These are phyloP conservation scores for Clonostachys rosea DNA, from an alignment of 2,329 filamentous ascomycete genomes.

Conservation along the genomic window DNA sequence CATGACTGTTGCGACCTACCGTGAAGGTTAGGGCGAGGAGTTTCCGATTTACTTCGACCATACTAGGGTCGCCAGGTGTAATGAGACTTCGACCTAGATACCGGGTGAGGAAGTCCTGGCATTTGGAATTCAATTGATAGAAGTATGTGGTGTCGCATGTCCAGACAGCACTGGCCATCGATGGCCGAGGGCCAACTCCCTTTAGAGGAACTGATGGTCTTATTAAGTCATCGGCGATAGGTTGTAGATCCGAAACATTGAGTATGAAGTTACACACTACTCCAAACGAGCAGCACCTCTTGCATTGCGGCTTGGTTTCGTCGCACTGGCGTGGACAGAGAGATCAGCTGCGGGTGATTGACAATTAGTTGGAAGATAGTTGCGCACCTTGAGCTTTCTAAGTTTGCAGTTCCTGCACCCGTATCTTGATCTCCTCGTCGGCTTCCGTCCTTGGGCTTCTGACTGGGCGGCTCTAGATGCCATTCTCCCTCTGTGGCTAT, in stretches of 20 bases:
- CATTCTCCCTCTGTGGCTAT: too few species aligned
- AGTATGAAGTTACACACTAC: constrained; percentile 36
- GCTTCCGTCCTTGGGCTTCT: background rate
- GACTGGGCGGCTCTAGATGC: too few species aligned
- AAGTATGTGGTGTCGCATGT: constrained; percentile 17
- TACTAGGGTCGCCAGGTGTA: constrained; percentile 26
- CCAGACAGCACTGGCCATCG: constrained; percentile 24
- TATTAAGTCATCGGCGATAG: constrained; percentile 14
- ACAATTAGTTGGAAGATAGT: background rate
- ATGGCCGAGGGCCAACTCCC: constrained; percentile 11
- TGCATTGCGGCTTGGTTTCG: constrained; percentile 36
- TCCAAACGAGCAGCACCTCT: constrained; percentile 32
- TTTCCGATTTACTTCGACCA: constrained; percentile 27
- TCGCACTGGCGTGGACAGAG: constrained; percentile 30
- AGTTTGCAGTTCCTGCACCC: constrained; percentile 48
- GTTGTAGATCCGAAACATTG: constrained; percentile 28
- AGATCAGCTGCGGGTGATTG: background rate
- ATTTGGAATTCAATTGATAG: constrained; percentile 28
- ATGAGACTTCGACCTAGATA: constrained; percentile 30
- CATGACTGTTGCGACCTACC: constrained; percentile 15
- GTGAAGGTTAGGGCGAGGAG: constrained; percentile 29
- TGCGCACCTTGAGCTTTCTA: constrained; percentile 37
- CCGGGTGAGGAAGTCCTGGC: constrained; percentile 32
- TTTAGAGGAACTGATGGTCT: constrained; percentile 7
- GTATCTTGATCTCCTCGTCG: constrained; percentile 28